phyloP scores from a whole-genome alignment of 768 basidiomycete species.

The Melanogaster broomeanus region DNA sequence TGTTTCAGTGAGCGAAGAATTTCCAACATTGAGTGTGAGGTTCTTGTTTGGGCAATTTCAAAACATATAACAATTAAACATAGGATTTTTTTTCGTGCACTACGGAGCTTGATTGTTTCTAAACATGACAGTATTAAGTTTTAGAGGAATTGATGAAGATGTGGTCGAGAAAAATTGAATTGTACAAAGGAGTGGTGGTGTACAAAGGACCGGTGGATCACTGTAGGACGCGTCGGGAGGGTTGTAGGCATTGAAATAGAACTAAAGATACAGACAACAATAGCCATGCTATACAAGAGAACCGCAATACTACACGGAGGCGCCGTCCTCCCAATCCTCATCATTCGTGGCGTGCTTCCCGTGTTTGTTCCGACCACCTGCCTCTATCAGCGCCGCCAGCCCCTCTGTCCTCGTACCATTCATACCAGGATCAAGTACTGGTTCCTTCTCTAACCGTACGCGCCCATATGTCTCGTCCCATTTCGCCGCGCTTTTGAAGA shows the following conservation, averaged over 20 bases:
- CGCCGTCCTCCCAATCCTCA: constrained; percentile 35
- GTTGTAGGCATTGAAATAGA: not conserved
- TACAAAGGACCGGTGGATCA: too few relatives aligned
- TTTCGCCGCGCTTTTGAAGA: constrained; percentile 53
- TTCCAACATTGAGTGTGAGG: too few relatives aligned
- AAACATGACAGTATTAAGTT: too few relatives aligned
- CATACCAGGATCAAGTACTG: constrained; percentile 19
- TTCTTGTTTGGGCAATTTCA: too few relatives aligned
- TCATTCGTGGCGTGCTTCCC: constrained; percentile 14
- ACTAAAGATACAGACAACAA: constrained; percentile 3
- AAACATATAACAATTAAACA: too few relatives aligned
- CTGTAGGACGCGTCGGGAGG: too few relatives aligned
- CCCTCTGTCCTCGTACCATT: constrained; percentile 13
- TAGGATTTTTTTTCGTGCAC: too few relatives aligned
- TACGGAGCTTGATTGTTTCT: too few relatives aligned
- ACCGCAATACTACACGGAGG: constrained; percentile 18
- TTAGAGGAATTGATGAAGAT: too few relatives aligned
- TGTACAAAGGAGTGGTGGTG: too few relatives aligned
- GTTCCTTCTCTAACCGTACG: constrained; percentile 23
- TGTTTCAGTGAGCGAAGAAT: too few relatives aligned
- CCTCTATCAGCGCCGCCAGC: constrained; percentile 26
- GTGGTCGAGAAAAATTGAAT: too few relatives aligned
- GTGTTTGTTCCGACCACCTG: constrained; percentile 19
- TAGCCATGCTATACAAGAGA: not conserved
- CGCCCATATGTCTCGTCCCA: constrained; percentile 35